Evolutionary conservation across 148 eudicot species (phyloP).

Genomic region (Gaultheria prostrata): DNA sequence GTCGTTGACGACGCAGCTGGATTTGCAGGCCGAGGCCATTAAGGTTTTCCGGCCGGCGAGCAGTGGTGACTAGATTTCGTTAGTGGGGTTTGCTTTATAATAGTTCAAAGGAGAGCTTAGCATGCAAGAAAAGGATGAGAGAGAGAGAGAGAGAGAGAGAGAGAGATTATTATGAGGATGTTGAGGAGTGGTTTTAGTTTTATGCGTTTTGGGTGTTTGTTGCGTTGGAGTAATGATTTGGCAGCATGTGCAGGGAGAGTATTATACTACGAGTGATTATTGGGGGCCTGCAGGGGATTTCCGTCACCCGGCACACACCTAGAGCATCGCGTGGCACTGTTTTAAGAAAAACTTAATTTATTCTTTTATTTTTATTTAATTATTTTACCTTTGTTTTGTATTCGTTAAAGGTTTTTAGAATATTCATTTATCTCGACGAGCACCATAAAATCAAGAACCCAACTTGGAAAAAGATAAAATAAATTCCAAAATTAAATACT

Average conservation of each 20-base stretch:
- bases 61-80: neutral
- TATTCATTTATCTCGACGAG: too few species aligned
- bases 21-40: constrained; percentile 62
- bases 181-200: neutral
- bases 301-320: too few species aligned
- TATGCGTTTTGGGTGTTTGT: neutral
- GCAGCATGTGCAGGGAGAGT: neutral
- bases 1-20: constrained; percentile 51
- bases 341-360: too few species aligned
- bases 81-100: constrained; percentile 10
- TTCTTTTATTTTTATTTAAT: too few species aligned
- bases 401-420: too few species aligned
- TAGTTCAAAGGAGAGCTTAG: constrained; percentile 22
- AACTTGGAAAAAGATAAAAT: too few species aligned
- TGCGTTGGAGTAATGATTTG: neutral
- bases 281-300: too few species aligned
- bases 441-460: too few species aligned
- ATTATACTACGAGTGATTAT: neutral
- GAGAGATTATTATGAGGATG: too few species aligned
- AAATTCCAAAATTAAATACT: too few species aligned
- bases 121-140: constrained; percentile 28
- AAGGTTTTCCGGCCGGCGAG: neutral
- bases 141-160: neutral
- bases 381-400: too few species aligned
- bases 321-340: too few species aligned